Evolutionary conservation across 2,329 filamentous ascomycete genomes (phyloP), one percentile per base, ranked within the genome.

Genomic region (Lachnellula cervina): DNA sequence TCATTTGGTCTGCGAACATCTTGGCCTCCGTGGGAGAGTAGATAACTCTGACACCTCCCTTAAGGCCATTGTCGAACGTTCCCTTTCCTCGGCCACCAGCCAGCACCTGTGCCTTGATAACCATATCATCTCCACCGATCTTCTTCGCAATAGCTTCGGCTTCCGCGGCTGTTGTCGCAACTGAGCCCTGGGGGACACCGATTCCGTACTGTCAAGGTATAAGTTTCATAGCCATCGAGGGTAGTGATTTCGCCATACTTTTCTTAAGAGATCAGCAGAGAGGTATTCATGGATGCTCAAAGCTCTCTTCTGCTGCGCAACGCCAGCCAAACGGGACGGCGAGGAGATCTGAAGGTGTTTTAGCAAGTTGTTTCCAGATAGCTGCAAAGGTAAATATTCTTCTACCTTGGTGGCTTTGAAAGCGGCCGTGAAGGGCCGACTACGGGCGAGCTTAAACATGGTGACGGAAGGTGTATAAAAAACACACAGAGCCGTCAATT

Each of bases 1-100:
- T 97, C 94, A 99, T 99, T 81, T 99, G 92, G 68, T 93, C 84
- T 67, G 94, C 93, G 73, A 99, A 96, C 86, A 97, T 96, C 81
- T 90, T 89, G 71, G 94, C 94, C 81, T 88, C 84, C 69, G 91
- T 92, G 58, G 94, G 90, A 80, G 93, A 97, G 84, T 97, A 99
- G 77, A 99, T 96, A 70, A 99, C 92, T 69, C 94, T 87, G 68
- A 99, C 94, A 80, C 94, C 94, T 70, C 94, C 94, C 83, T 99
- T 99, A 73, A 99, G 87, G 69, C 94, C 94, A 77, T 97, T 97
- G 79, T 96, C 91, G 73, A 99, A 99, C 68, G 86, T 87, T 67
- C 94, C 94, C 82, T 99, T 99, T 77, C 94, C 94, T 80, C 94
- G 89, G 64, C 94, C 94, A 77, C 94, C 94, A 61, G 94, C 94